Evolutionary conservation across 768 basidiomycete genomes (phyloP), one percentile per base, ranked within the genome.

Genomic region (Boletus speciosus): DNA sequence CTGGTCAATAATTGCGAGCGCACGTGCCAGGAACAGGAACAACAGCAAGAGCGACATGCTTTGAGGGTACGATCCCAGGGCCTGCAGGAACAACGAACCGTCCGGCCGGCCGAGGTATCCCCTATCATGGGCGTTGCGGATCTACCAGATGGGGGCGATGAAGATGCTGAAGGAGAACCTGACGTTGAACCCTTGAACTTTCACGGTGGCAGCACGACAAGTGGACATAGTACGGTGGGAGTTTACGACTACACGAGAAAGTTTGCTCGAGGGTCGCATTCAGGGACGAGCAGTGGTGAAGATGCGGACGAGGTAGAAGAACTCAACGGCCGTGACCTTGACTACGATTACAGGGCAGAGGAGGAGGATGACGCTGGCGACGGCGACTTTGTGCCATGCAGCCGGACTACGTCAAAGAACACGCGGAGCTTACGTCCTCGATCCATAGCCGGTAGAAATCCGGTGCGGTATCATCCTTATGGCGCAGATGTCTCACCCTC

Each of bases 1-100:
- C 52, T 70, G 10, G 58, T 71, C 60, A 59, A 55, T 59, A 62
- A 60, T 57, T 70, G 69, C 60, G 69, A 70, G 53, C 69, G 69
- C 67, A 72, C 69, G 65, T 70, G 71, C 51, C 69, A 70, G 71
- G 69, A 72, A 69, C 69, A 70, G 66, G 71, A 70, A 72, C 70
- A 61, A 10, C 66, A 70, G 27, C 68, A 66, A 29, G 67, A 67
- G 43, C 60, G 66, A 9, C 68, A 61, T 48, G 70, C 61, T 19
- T 27, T 70, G 49, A 56, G 69, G 51, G 66, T 70, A 51, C 61
- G 55, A 15, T 72, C 71, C 6, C 70, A 72, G 57, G 69, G 61
- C 54, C 51, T 69, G 34, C 69, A 66, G 38, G 64, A 69, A 47
- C 69, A 70, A 49, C 60, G 58, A 38, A 70, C 69, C 49, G 69